Evolutionary conservation across 2,329 filamentous ascomycete species (phyloP).

Genomic region (Sporothrix pallida): DNA sequence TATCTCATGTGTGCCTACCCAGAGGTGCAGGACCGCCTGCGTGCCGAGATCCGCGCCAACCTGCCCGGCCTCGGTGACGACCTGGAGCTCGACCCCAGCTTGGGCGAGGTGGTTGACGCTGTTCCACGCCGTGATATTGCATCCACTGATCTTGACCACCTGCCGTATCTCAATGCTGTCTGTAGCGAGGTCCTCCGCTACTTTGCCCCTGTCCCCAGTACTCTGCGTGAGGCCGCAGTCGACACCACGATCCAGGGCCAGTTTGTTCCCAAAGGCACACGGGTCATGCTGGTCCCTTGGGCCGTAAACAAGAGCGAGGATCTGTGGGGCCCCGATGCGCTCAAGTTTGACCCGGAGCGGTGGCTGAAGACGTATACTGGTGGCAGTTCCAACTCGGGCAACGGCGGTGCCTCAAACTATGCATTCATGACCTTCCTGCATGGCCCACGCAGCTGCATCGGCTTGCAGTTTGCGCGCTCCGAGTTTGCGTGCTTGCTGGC

Average conservation of each 20-base stretch:
- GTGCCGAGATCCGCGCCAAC: conserved; percentile 67
- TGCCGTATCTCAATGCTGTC: conserved; percentile 81
- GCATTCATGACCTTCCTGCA: conserved; percentile 83
- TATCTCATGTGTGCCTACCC: conserved; percentile 72
- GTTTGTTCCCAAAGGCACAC: conserved; percentile 72
- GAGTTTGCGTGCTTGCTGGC: conserved; percentile 87
- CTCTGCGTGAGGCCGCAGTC: conserved; percentile 66
- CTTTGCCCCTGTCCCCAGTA: conserved; percentile 73
- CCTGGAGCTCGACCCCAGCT: conserved; percentile 16
- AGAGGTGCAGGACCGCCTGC: conserved; percentile 68
- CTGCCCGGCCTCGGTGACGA: conserved; percentile 57
- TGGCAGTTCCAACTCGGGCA: conserved; percentile 48
- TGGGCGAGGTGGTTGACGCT: background rate
- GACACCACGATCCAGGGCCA: conserved; percentile 71
- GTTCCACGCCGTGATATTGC: conserved; percentile 40
- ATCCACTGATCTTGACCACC: conserved; percentile 67
- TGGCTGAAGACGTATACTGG: conserved; percentile 62
- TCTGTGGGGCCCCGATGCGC: conserved; percentile 79
- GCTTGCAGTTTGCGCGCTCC: conserved; percentile 76
- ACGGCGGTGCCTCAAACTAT: conserved; percentile 77
- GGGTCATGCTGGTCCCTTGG: conserved; percentile 67
- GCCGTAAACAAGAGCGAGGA: conserved; percentile 71
- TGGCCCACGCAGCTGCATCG: conserved; percentile 85
- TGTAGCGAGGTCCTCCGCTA: conserved; percentile 78
- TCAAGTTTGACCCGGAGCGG: conserved; percentile 77